phyloP scores from a whole-genome alignment of 169 alveolate species.

The Plasmodium vivax region DNA sequence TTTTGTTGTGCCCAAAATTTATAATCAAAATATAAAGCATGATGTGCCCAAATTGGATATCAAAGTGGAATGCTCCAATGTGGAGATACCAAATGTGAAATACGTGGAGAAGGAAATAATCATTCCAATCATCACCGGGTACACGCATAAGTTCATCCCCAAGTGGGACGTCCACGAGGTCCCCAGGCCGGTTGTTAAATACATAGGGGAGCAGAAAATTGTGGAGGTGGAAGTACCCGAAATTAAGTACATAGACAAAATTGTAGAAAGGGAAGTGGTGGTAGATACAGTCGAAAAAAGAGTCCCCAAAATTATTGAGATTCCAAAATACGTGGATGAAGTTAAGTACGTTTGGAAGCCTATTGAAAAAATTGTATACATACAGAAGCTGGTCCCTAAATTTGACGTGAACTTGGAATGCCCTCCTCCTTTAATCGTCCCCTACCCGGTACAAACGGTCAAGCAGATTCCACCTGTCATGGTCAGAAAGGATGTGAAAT shows the following conservation, averaged over 20 bases:
- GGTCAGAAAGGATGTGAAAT: constrained; percentile 78
- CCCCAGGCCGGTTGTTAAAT: constrained; percentile 89
- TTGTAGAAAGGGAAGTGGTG: constrained; percentile 87
- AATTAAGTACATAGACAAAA: constrained; percentile 86
- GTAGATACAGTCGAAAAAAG: constrained; percentile 89
- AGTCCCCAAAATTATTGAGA: constrained; percentile 87
- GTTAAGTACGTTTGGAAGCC: constrained; percentile 89
- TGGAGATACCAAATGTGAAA: constrained; percentile 86
- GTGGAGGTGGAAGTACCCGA: constrained; percentile 89
- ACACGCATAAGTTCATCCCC: constrained; percentile 88
- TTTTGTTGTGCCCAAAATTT: constrained; percentile 86
- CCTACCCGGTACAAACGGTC: constrained; percentile 87
- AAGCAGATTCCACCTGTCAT: constrained; percentile 89
- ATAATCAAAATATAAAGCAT: constrained; percentile 87
- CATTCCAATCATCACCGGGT: constrained; percentile 87
- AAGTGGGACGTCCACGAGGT: constrained; percentile 90
- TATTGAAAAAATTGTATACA: constrained; percentile 87
- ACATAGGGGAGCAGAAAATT: constrained; percentile 87
- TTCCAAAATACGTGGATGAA: constrained; percentile 87
- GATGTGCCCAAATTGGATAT: constrained; percentile 86
- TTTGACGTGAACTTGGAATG: constrained; percentile 89
- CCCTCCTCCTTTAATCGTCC: constrained; percentile 90
- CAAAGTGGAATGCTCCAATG: constrained; percentile 79
- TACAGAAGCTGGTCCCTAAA: constrained; percentile 87
- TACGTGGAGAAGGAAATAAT: constrained; percentile 87